These are phyloP conservation scores for Triticum dicoccoides DNA, from an alignment of 176 grass and related monocot species.

Conservation along the genomic window DNA sequence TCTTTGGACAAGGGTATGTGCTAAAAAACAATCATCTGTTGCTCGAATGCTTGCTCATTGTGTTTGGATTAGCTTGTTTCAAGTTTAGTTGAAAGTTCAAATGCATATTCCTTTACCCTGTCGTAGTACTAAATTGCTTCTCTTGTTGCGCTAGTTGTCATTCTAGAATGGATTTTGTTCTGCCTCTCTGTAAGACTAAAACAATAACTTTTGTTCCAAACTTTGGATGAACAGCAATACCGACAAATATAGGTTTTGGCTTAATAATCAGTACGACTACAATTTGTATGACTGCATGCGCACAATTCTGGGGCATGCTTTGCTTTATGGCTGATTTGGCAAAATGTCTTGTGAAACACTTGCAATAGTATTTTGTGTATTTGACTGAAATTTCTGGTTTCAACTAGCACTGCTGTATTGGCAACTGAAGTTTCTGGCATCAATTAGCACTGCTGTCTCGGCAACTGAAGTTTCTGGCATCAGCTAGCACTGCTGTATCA, in stretches of 20 bases:
- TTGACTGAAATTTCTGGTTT: neutral
- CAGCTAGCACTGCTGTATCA: neutral
- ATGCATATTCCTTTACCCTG: neutral
- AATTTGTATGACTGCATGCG: neutral
- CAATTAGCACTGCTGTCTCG: neutral
- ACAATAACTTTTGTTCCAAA: neutral
- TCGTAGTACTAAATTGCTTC: neutral
- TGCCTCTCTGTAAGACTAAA: neutral
- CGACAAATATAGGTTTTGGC: neutral
- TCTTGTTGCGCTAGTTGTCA: no score
- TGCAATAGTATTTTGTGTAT: neutral
- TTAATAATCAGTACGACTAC: neutral
- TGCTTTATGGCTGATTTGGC: neutral
- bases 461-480: neutral
- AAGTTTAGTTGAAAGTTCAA: neutral
- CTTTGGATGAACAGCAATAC: neutral
- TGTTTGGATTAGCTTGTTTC: neutral
- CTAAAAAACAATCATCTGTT: neutral
- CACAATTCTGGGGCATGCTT: neutral
- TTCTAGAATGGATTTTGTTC: no score
- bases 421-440: neutral
- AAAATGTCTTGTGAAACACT: neutral
- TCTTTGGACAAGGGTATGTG: slow-evolving; percentile 74
- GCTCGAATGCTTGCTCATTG: neutral
- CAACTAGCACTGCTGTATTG: neutral